Percentiles rank a stretch among this genome's conserved stretches.
phyloP scores from a whole-genome alignment of 495 filamentous ascomycete genomes.

The Collariella sp. region DNA sequence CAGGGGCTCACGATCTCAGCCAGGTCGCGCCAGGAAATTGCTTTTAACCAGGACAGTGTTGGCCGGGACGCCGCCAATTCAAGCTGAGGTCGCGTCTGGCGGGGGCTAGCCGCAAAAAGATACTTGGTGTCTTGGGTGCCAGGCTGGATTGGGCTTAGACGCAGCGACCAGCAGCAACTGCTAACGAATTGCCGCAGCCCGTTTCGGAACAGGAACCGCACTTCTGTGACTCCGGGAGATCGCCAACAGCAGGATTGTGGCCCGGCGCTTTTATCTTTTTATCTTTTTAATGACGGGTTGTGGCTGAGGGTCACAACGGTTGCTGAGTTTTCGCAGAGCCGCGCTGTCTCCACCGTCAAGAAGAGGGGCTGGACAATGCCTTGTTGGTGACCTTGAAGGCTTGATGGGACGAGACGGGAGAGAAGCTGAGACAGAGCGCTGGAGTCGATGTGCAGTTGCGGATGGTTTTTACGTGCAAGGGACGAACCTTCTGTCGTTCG shows the following conservation, averaged over 20 bases:
- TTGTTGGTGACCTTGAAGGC: neutral
- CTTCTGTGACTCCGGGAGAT: too few species aligned
- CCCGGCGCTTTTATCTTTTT: neutral
- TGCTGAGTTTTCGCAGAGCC: neutral
- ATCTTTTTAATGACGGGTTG: conserved; percentile 10
- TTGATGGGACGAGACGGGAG: too few species aligned
- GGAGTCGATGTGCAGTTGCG: neutral
- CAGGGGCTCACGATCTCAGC: conserved; percentile 17
- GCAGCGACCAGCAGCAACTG: conserved; percentile 8
- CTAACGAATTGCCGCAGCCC: conserved; percentile 20
- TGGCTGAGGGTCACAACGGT: neutral
- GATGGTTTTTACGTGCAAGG: neutral
- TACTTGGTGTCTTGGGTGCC: conserved; percentile 17
- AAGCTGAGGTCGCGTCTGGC: conserved; percentile 15
- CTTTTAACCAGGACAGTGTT: conserved; percentile 15
- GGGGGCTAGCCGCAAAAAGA: conserved; percentile 14
- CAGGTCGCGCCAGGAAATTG: conserved; percentile 24
- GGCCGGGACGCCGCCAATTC: conserved; percentile 17
- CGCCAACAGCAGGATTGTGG: neutral
- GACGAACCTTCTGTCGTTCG: neutral
- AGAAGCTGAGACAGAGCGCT: too few species aligned
- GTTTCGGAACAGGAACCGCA: conserved; percentile 18
- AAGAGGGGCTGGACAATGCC: neutral
- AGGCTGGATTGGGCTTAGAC: conserved; percentile 18
- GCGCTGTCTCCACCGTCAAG: neutral